These are phyloP conservation scores for Omphalotus olearius DNA, from an alignment of 1,284 basidiomycete genomes.

Conservation along the genomic window DNA sequence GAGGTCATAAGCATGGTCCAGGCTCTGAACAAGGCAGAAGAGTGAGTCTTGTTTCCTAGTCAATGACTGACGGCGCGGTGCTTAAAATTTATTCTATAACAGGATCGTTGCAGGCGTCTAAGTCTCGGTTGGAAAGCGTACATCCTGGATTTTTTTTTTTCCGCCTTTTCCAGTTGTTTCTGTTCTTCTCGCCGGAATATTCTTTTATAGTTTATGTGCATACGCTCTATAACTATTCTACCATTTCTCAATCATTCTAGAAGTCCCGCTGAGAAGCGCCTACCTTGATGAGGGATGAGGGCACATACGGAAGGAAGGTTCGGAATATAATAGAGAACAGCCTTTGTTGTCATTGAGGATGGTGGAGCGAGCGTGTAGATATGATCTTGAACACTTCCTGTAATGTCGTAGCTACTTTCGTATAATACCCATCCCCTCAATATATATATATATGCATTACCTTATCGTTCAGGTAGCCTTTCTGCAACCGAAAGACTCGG, in stretches of 20 bases:
- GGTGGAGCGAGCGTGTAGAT: too few species aligned
- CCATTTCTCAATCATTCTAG: neutral
- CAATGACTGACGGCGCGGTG: neutral
- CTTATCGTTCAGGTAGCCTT: too few species aligned
- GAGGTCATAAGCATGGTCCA: conserved; percentile 87
- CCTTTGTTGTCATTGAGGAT: too few species aligned
- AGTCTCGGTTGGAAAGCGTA: neutral
- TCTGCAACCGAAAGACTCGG: too few species aligned
- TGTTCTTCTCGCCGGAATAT: neutral
- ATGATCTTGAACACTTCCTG: neutral
- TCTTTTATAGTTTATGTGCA: neutral
- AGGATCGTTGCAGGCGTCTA: conserved; percentile 29
- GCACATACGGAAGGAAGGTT: too few species aligned
- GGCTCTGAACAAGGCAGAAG: conserved; percentile 89
- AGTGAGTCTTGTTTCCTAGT: conserved; percentile 47
- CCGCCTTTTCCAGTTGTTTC: neutral
- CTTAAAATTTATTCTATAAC: conserved; percentile 3
- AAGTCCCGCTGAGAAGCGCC: too few species aligned
- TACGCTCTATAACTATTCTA: conserved; percentile 9
- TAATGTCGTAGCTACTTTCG: neutral
- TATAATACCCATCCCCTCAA: neutral
- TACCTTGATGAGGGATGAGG: too few species aligned
- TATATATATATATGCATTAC: too few species aligned
- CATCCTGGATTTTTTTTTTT: neutral
- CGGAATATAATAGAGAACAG: too few species aligned